Percentiles rank a stretch among this genome's conserved stretches.
Evolutionary conservation across 192 early-diverging fungal species (phyloP).

Genomic region (Coemansia sp.): DNA sequence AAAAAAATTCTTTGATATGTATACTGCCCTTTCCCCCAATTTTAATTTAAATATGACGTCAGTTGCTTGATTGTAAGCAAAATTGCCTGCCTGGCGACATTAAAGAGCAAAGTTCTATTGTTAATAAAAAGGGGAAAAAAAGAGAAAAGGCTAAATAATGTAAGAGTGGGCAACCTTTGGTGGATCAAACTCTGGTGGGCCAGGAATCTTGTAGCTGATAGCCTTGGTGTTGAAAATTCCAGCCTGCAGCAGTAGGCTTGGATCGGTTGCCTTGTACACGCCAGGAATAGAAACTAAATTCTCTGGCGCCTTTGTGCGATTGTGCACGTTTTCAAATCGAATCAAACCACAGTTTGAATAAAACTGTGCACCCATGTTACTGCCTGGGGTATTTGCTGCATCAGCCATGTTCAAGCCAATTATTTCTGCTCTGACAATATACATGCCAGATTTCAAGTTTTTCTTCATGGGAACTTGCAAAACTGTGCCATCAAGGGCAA

Average conservation of each 20-base stretch:
- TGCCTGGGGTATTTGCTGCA: not conserved
- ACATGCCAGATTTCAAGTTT: not conserved
- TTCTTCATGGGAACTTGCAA: not conserved
- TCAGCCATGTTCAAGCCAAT: constrained; percentile 3
- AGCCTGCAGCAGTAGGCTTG: not conserved
- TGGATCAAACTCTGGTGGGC: not conserved
- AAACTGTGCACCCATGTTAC: not conserved
- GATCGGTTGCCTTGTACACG: constrained; percentile 1
- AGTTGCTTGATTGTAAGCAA: no score
- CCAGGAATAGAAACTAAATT: not conserved
- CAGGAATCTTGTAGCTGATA: not conserved
- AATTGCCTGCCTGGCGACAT: no score
- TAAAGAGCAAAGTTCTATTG: no score
- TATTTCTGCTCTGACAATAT: not conserved
- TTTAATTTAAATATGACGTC: no score
- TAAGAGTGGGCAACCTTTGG: not conserved
- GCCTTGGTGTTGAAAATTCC: not conserved
- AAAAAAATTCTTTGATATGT: no score
- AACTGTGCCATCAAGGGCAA: not conserved
- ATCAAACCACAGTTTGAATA: not conserved
- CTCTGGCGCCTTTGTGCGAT: not conserved
- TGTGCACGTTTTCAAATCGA: not conserved
- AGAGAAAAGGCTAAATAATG: not conserved
- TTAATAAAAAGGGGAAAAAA: no score
- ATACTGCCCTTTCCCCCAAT: no score